These are phyloP conservation scores for Botrytis elliptica DNA, from an alignment of 2,329 filamentous ascomycete genomes.

Conservation along the genomic window DNA sequence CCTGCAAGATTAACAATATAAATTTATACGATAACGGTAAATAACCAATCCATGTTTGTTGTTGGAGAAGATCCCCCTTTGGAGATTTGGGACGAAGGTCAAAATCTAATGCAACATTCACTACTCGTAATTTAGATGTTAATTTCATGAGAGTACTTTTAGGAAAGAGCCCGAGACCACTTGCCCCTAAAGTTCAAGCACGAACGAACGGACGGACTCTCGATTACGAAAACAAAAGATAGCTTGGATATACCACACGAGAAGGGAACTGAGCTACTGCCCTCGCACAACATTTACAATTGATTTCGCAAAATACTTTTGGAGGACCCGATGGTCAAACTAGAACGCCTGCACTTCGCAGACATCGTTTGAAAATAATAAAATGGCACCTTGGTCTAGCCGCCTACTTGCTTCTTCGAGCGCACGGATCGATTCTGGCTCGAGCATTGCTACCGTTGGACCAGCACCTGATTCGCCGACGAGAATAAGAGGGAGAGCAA, in stretches of 20 bases:
- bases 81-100: neutral
- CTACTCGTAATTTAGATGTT: slow-evolving; percentile 11
- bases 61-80: slow-evolving; percentile 3
- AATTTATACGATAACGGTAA: slow-evolving; percentile 28
- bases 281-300: slow-evolving; percentile 24
- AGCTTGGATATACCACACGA: slow-evolving; percentile 13
- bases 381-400: slow-evolving; percentile 39
- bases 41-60: slow-evolving; percentile 25
- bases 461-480: slow-evolving; percentile 14
- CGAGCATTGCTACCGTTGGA: slow-evolving; percentile 10
- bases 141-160: neutral
- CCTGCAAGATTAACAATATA: slow-evolving; percentile 15
- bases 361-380: slow-evolving; percentile 18
- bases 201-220: slow-evolving; percentile 15
- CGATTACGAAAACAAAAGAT: slow-evolving; percentile 13
- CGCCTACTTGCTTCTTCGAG: slow-evolving; percentile 35
- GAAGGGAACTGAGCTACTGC: slow-evolving; percentile 12
- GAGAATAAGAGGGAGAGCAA: slow-evolving; percentile 20
- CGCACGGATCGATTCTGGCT: slow-evolving; percentile 31
- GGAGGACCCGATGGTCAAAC: slow-evolving; percentile 15
- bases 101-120: slow-evolving; percentile 1
- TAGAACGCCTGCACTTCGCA: slow-evolving; percentile 19
- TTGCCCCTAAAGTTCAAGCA: slow-evolving; percentile 17
- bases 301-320: slow-evolving; percentile 22
- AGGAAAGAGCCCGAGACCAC: slow-evolving; percentile 4